These are phyloP conservation scores for Eremomyces bilateralis DNA, from an alignment of 495 filamentous ascomycete species.

Conservation along the genomic window DNA sequence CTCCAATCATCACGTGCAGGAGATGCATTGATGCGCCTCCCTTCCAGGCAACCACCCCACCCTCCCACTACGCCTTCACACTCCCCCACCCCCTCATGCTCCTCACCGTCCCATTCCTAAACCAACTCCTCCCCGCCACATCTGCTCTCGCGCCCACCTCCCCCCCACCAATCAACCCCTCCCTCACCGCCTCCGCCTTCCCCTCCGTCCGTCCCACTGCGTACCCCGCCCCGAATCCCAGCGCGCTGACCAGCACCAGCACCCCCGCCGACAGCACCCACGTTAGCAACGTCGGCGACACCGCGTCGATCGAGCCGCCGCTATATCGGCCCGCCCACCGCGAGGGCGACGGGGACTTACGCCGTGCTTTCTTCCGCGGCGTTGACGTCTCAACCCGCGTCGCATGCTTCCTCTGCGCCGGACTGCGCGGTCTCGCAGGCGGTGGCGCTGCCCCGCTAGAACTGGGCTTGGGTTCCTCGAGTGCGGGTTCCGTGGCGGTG, in stretches of 20 bases:
- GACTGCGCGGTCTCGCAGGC: constrained; percentile 3
- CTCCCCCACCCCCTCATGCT: constrained; percentile 15
- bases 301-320: constrained; percentile 15
- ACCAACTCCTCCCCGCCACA: constrained; percentile 13
- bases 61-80: neutral
- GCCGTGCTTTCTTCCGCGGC: neutral
- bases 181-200: constrained; percentile 31
- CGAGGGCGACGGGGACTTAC: constrained; percentile 2
- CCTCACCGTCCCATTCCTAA: constrained; percentile 13
- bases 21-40: too few relatives aligned
- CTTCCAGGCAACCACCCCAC: too few relatives aligned
- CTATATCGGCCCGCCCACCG: constrained; percentile 10
- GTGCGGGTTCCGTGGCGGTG: constrained; percentile 11
- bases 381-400: neutral
- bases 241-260: constrained; percentile 71
- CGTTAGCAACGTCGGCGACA: constrained; percentile 60
- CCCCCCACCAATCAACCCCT: constrained; percentile 17
- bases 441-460: constrained; percentile 3
- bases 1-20: too few relatives aligned
- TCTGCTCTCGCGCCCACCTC: constrained; percentile 14
- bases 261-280: constrained; percentile 87
- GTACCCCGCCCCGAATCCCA: constrained; percentile 87
- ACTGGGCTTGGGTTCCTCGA: constrained; percentile 16
- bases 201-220: constrained; percentile 70
- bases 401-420: constrained; percentile 9